Evolutionary conservation across 31 red algal genomes (phyloP), one percentile per base, ranked within the genome.

Genomic region (Bonnemaisonia californica): DNA sequence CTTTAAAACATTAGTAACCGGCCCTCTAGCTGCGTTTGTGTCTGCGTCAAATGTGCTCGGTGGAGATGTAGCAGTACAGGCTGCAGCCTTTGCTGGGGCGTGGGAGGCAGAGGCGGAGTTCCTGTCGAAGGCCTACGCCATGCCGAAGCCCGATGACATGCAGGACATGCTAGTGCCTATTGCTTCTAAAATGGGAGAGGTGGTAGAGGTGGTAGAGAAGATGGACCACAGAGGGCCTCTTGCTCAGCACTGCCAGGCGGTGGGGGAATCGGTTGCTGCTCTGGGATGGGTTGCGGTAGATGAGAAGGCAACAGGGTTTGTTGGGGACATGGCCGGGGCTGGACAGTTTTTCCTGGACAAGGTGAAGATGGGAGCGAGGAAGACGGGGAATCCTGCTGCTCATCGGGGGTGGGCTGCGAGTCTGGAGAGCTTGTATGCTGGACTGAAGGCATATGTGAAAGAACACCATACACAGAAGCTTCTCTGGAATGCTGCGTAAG

Each of bases 221-320:
- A 45, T 68, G 8, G 65, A 73, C 42, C 93, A 88, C 13, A 77
- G 84, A 41, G 85, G 67, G 18, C 76, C 63, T 41, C 58, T 92
- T 12, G 54, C 51, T 19, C 85, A 91, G 7, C 93, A 96, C 58
- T 81, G 83, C 45, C 91, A 77, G 26, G 77, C 87, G 2, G 62
- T 96, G 0, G 79, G 81, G 22, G 93, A 96, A 63, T 83, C 81
- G 23, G 85, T 96, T 35, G 69, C 77, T 31, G 93, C 87, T 16
- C 57, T 96, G 0, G 93, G 93, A 12, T 96, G 93, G 93, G 88
- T 96, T 21, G 93, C 84, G 9, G 87, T 92, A 22, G 93, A 96
- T 19, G 89, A 90, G 60, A 91, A 91, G 69, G 82, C 93, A 22
- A 78, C 85, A 16, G 21, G 48, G n/a, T 96, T 84, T 69, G 67